phyloP scores from a whole-genome alignment of 192 early-diverging fungal genomes.

The Umbelopsis sp. region DNA sequence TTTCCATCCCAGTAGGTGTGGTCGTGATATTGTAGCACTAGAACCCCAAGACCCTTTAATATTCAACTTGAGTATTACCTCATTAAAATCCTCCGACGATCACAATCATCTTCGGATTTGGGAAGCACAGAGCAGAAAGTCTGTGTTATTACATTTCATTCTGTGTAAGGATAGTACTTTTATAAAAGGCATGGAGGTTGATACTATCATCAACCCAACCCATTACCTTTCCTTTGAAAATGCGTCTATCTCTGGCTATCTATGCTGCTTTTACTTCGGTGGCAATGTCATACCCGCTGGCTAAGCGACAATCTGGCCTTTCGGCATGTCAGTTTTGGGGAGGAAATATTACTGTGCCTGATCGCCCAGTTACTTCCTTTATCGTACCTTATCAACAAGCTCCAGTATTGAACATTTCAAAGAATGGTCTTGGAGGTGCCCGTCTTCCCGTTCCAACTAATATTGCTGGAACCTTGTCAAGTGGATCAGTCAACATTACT shows the following conservation, averaged over 20 bases:
- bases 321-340: not conserved
- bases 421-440: not conserved
- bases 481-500: constrained; percentile 6
- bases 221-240: not conserved
- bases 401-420: not conserved
- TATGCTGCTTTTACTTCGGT: not conserved
- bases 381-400: not conserved
- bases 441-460: not conserved
- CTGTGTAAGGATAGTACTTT: not conserved
- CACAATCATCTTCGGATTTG: not conserved
- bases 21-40: not conserved
- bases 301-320: not conserved
- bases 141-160: not conserved
- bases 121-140: not conserved
- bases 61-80: not conserved
- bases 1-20: not conserved
- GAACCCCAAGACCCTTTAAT: not conserved
- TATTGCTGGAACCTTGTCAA: not conserved
- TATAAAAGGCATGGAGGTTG: not conserved
- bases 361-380: not conserved
- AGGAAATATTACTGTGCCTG: constrained; percentile 11
- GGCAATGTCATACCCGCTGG: not conserved
- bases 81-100: constrained; percentile 9
- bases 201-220: not conserved
- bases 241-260: not conserved